Percentiles rank a stretch among this genome's conserved stretches.
Conservation (phyloP, 805 yeast species). For the Ogataea minuta region DNA sequence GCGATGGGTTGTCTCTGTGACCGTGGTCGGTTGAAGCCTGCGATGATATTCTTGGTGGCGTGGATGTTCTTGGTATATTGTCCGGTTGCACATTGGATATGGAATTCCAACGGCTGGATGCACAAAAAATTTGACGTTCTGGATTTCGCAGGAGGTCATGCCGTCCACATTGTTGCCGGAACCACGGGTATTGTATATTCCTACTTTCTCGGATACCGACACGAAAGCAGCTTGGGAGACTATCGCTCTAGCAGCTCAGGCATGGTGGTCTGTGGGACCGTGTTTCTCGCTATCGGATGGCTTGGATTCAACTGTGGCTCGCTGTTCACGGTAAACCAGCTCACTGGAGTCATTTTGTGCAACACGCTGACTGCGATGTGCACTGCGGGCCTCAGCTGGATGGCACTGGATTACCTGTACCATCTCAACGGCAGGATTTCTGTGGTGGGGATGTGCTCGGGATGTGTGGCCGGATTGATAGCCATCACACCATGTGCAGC, state of each 20-base stretch:
- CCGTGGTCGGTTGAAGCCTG: constrained; percentile 80
- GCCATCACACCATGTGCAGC: constrained; percentile 96
- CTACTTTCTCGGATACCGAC: constrained; percentile 70
- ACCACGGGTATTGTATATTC: constrained; percentile 83
- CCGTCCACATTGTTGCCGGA: constrained; percentile 85
- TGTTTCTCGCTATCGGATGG: constrained; percentile 86
- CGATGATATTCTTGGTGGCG: constrained; percentile 67
- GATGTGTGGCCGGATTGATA: constrained; percentile 86
- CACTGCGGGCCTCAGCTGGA: constrained; percentile 83
- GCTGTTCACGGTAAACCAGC: constrained; percentile 69
- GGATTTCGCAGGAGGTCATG: constrained; percentile 95
- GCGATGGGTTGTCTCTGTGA: constrained; percentile 87
- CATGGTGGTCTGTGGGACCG: constrained; percentile 79
- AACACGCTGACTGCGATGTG: constrained; percentile 81
- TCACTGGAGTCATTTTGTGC: constrained; percentile 77
- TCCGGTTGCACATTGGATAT: constrained; percentile 87
- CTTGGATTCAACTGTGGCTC: constrained; percentile 87
- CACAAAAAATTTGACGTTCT: constrained; percentile 68
- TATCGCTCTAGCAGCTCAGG: constrained; percentile 88
- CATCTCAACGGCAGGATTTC: constrained; percentile 68
- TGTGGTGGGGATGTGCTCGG: constrained; percentile 89
- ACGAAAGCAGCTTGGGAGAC: constrained; percentile 59
- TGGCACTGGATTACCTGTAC: constrained; percentile 68
- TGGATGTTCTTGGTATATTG: constrained; percentile 91
- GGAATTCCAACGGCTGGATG: constrained; percentile 92